Evolutionary conservation across 1,139 yeast species (phyloP).

Genomic region (Spathaspora sp.): DNA sequence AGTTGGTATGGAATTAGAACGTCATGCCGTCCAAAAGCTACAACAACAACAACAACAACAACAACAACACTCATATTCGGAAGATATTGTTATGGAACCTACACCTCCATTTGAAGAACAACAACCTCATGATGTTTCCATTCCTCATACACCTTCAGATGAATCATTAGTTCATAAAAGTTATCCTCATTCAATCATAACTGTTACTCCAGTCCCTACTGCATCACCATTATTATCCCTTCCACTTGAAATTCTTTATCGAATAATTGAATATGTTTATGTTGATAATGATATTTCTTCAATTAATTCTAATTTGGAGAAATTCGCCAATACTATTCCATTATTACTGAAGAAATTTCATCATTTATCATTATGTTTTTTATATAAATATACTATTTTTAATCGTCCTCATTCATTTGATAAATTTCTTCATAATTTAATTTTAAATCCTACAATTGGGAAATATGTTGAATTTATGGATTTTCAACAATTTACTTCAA

Average conservation of each 20-base stretch:
- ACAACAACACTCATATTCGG: neutral
- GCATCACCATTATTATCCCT: slow-evolving; percentile 21
- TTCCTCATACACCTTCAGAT: neutral
- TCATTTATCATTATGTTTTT: slow-evolving; percentile 35
- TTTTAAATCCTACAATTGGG: slow-evolving; percentile 52
- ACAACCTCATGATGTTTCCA: neutral
- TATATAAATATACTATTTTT: slow-evolving; percentile 69
- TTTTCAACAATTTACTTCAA: slow-evolving; percentile 85
- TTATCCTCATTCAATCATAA: neutral
- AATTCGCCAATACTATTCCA: slow-evolving; percentile 41
- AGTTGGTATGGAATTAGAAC: neutral
- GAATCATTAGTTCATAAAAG: neutral
- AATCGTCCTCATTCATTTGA: slow-evolving; percentile 83
- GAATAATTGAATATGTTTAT: slow-evolving; percentile 45
- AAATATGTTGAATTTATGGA: slow-evolving; percentile 75
- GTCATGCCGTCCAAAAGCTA: no score
- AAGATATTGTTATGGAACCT: neutral
- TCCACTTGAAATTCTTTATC: slow-evolving; percentile 44
- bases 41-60: no score
- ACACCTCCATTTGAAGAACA: neutral
- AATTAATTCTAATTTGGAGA: slow-evolving; percentile 44
- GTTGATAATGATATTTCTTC: slow-evolving; percentile 38
- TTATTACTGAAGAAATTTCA: slow-evolving; percentile 37
- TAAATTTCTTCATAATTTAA: slow-evolving; percentile 60
- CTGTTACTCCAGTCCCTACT: neutral